These are phyloP conservation scores for Lachancea thermotolerans DNA, from an alignment of 805 yeast genomes.

Conservation along the genomic window DNA sequence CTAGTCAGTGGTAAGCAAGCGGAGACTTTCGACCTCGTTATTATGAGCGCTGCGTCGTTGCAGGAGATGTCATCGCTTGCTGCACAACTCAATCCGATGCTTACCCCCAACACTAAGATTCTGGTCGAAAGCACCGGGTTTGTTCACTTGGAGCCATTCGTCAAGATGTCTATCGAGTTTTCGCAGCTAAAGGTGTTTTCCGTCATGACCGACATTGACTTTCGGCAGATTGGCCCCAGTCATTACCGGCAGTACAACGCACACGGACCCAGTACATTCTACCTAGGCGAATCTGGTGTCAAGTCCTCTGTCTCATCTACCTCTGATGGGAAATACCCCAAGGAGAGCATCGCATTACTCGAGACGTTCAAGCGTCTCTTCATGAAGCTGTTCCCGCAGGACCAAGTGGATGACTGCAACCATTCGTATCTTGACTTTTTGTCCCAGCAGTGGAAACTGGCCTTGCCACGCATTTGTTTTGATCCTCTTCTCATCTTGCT, in stretches of 20 bases:
- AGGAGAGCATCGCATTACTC: constrained; percentile 16
- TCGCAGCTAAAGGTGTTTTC: constrained; percentile 41
- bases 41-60: constrained; percentile 42
- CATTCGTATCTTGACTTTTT: constrained; percentile 41
- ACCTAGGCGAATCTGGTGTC: constrained; percentile 34
- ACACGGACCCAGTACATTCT: constrained; percentile 39
- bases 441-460: constrained; percentile 79
- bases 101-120: constrained; percentile 43
- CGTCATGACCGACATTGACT: constrained; percentile 57
- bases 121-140: constrained; percentile 66
- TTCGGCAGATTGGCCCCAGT: constrained; percentile 35
- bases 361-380: constrained; percentile 29
- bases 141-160: constrained; percentile 65
- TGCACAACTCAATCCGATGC: constrained; percentile 32
- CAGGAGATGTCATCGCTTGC: constrained; percentile 45
- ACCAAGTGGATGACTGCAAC: constrained; percentile 35
- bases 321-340: constrained; percentile 17
- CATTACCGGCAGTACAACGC: constrained; percentile 32
- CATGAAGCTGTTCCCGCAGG: constrained; percentile 27
- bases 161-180: constrained; percentile 38
- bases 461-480: constrained; percentile 70
- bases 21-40: constrained; percentile 37
- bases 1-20: constrained; percentile 9
- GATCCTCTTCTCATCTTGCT: constrained; percentile 70
- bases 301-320: constrained; percentile 9